A percentile compares a stretch with the other conserved stretches of the same genome.
Conservation (phyloP, 805 yeast species). For the Saturnispora silvae region DNA sequence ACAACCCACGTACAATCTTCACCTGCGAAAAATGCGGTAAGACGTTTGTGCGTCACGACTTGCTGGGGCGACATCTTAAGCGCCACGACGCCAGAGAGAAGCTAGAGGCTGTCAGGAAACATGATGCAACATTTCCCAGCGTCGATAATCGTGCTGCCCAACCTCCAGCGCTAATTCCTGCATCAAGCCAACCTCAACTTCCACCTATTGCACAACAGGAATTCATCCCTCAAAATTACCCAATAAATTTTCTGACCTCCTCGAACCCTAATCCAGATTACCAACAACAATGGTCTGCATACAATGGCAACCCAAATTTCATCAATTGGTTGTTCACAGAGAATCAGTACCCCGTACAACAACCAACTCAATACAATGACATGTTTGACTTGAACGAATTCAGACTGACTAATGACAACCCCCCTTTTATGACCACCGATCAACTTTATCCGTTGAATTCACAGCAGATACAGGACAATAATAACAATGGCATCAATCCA, state of each 20-base stretch:
- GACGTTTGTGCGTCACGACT: slow-evolving; percentile 54
- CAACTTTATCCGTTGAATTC: slow-evolving; percentile 15
- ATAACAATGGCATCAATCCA: slow-evolving; percentile 13
- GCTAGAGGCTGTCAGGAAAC: no score
- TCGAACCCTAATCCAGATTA: no score
- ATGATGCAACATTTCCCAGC: background rate
- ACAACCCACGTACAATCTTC: slow-evolving; percentile 43
- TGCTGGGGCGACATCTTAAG: slow-evolving; percentile 36
- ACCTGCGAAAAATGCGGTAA: slow-evolving; percentile 45
- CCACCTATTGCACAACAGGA: background rate
- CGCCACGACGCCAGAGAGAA: slow-evolving; percentile 27
- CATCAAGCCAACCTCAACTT: background rate
- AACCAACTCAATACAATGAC: background rate
- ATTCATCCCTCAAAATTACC: no score
- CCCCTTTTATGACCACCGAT: slow-evolving; percentile 23
- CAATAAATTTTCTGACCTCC: no score
- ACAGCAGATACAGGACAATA: slow-evolving; percentile 7
- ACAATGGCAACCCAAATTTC: slow-evolving; percentile 14
- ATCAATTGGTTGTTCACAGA: slow-evolving; percentile 24
- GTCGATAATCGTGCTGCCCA: background rate
- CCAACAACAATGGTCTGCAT: background rate
- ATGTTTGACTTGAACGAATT: slow-evolving; percentile 19
- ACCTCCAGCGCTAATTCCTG: background rate
- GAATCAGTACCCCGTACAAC: background rate
- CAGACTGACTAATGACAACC: slow-evolving; percentile 18